Conservation (phyloP, 208 protist genomes). For the Wallacemonas sp. region DNA sequence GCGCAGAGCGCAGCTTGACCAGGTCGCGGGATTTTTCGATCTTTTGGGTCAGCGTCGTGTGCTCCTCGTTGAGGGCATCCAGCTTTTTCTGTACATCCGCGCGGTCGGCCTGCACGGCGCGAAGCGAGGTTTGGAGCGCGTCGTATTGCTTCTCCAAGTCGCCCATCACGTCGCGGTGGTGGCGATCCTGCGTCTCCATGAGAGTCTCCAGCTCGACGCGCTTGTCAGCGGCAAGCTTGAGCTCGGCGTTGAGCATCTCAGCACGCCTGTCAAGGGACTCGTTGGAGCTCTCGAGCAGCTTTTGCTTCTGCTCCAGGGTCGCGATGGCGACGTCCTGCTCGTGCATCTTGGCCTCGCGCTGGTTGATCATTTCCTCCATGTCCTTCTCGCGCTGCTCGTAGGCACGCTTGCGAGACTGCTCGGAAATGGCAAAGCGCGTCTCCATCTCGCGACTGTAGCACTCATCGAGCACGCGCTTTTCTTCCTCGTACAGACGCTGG, state of each 20-base stretch:
- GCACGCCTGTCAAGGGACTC: constrained; percentile 62
- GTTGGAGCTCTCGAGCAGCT: constrained; percentile 55
- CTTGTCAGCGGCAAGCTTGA: constrained; percentile 52
- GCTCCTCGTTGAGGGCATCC: constrained; percentile 13
- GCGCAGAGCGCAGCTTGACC: constrained; percentile 22
- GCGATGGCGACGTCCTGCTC: constrained; percentile 51
- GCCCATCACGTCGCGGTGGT: constrained; percentile 31
- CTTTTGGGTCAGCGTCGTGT: constrained; percentile 1
- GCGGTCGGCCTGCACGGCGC: constrained; percentile 10
- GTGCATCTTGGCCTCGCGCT: constrained; percentile 39
- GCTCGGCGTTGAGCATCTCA: constrained; percentile 67
- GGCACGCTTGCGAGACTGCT: constrained; percentile 37
- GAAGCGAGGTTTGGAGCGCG: constrained; percentile 13
- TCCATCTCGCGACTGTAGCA: constrained; percentile 49
- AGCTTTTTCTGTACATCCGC: constrained; percentile 18
- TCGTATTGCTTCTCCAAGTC: constrained; percentile 33
- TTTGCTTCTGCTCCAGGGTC: constrained; percentile 50
- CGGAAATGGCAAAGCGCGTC: constrained; percentile 44
- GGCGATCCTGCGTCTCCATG: constrained; percentile 33
- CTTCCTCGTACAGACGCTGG: constrained; percentile 66
- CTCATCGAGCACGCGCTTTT: constrained; percentile 45
- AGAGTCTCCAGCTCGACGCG: constrained; percentile 24
- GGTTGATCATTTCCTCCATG: constrained; percentile 37
- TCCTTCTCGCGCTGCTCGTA: constrained; percentile 59
- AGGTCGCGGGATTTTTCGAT: constrained; percentile 17